A percentile compares a stretch with the other conserved stretches of the same genome.
Evolutionary conservation across 2,329 filamentous ascomycete species (phyloP).

Genomic region (Penicillium sclerotigenum): DNA sequence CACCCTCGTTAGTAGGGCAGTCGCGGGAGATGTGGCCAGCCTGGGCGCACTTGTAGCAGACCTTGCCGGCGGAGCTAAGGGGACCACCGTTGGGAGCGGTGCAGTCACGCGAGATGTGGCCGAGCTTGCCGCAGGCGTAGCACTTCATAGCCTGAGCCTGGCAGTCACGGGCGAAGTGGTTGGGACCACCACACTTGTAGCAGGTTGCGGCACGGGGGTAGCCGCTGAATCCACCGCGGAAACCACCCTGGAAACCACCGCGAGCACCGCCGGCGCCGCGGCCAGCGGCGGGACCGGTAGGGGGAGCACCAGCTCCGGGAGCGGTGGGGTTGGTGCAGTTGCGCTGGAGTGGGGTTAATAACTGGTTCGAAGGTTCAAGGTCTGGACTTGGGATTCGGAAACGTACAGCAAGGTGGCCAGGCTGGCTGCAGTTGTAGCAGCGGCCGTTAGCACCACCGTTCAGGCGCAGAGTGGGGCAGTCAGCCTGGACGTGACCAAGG

Average conservation of each 20-base stretch:
- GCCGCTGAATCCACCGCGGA: constrained; percentile 69
- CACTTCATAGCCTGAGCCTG: constrained; percentile 99
- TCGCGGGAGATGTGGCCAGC: constrained; percentile 94
- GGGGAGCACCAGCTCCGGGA: constrained; percentile 63
- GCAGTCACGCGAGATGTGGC: constrained; percentile 92
- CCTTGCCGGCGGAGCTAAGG: constrained; percentile 94
- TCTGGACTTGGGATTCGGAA: neutral
- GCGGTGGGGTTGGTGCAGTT: constrained; percentile 56
- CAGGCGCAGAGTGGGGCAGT: constrained; percentile 93
- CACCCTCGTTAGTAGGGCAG: constrained; percentile 69
- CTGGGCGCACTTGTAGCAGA: constrained; percentile 96
- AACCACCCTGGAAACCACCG: constrained; percentile 59
- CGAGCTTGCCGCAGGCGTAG: constrained; percentile 93
- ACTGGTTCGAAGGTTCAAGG: neutral
- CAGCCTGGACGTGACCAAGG: constrained; percentile 94
- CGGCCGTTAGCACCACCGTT: constrained; percentile 76
- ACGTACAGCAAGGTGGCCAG: constrained; percentile 84
- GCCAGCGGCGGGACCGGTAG: constrained; percentile 47
- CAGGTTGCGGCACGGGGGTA: constrained; percentile 59
- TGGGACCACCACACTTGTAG: constrained; percentile 76
- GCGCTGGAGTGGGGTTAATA: constrained; percentile 52
- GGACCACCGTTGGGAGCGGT: constrained; percentile 94
- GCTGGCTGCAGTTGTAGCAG: constrained; percentile 95
- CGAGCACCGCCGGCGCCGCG: constrained; percentile 65
- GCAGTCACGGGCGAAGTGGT: constrained; percentile 98